Conservation (phyloP, 106 monocot genomes). For the Narthecium ossifragum region DNA sequence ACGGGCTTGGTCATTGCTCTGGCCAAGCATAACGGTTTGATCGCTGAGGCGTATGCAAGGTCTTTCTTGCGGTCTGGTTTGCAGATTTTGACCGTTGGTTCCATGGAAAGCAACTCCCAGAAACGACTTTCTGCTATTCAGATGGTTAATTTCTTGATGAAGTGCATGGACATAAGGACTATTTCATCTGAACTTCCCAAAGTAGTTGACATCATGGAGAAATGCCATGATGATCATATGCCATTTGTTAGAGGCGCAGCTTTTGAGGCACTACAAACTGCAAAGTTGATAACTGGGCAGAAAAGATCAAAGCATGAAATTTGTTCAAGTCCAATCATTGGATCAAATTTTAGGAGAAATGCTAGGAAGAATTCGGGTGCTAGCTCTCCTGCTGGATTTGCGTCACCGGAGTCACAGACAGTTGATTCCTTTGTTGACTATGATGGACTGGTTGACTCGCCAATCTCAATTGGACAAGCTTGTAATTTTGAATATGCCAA, state of each 20-base stretch:
- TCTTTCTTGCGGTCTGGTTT: constrained; percentile 76
- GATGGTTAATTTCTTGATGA: constrained; percentile 93
- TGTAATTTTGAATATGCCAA: constrained; percentile 23
- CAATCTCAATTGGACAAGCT: constrained; percentile 34
- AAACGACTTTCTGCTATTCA: constrained; percentile 82
- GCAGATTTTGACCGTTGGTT: constrained; percentile 15
- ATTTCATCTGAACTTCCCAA: constrained; percentile 49
- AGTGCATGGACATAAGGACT: constrained; percentile 78
- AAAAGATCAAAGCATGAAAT: constrained; percentile 43
- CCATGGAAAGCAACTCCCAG: constrained; percentile 62
- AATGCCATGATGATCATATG: constrained; percentile 63
- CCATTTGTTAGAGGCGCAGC: constrained; percentile 83
- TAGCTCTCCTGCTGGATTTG: constrained; percentile 20
- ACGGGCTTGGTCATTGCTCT: constrained; percentile 87
- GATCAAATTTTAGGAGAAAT: constrained; percentile 25
- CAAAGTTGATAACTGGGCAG: constrained; percentile 37
- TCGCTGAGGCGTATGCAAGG: constrained; percentile 73
- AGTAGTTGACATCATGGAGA: constrained; percentile 67
- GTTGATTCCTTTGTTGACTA: constrained; percentile 53
- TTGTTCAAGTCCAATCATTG: constrained; percentile 26
- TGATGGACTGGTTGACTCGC: constrained; percentile 38
- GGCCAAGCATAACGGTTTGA: constrained; percentile 71
- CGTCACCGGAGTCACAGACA: constrained; percentile 72
- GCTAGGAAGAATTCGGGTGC: constrained; percentile 13
- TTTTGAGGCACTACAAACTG: constrained; percentile 75